A percentile compares a stretch with the other conserved stretches of the same genome.
These are phyloP conservation scores for Piper betle DNA, from an alignment of 164 flowering plant species.

Conservation along the genomic window DNA sequence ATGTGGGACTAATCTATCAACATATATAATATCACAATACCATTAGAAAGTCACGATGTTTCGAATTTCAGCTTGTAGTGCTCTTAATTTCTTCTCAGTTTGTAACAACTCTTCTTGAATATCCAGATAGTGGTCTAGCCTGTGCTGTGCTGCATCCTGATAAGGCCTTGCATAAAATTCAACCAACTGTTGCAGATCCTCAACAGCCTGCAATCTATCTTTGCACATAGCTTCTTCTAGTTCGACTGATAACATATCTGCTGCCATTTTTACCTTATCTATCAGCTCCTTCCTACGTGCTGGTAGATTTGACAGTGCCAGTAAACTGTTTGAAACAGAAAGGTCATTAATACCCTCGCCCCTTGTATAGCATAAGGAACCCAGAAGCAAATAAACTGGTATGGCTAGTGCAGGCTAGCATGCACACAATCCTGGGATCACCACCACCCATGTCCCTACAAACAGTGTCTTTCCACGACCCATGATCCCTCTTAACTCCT, in stretches of 20 bases:
- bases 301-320: constrained; percentile 67
- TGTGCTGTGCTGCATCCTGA: constrained; percentile 41
- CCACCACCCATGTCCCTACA: not conserved
- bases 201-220: constrained; percentile 28
- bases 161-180: constrained; percentile 35
- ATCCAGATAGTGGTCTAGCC: constrained; percentile 23
- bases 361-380: not conserved
- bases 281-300: constrained; percentile 39
- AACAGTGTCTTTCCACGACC: not conserved
- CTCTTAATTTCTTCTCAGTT: constrained; percentile 26
- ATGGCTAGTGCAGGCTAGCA: not conserved
- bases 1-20: not conserved
- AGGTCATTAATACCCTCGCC: not conserved
- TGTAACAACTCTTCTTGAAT: constrained; percentile 30
- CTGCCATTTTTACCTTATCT: constrained; percentile 59
- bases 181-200: constrained; percentile 35
- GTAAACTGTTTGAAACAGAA: constrained; percentile 20
- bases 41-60: constrained; percentile 30
- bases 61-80: constrained; percentile 39
- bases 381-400: not conserved
- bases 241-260: constrained; percentile 57
- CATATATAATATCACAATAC: no score
- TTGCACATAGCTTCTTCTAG: constrained; percentile 80
- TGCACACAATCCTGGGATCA: not conserved
- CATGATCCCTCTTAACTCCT: not conserved